A percentile compares a stretch with the other conserved stretches of the same genome.
phyloP scores from a whole-genome alignment of 768 basidiomycete genomes.

The Termitomyces sp. region DNA sequence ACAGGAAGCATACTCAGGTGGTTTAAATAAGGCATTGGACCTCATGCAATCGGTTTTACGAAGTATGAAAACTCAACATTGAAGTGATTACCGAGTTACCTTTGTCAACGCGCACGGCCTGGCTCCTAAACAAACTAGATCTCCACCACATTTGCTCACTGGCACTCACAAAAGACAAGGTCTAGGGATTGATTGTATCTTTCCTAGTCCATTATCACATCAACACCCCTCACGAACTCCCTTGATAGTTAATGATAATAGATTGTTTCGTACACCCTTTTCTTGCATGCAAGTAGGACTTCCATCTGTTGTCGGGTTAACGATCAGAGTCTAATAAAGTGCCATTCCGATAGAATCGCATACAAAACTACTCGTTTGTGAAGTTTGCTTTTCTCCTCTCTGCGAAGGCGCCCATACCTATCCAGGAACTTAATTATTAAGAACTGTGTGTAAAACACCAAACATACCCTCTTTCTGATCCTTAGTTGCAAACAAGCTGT shows the following conservation, averaged over 20 bases:
- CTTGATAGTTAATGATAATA: background rate
- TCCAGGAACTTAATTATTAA: background rate
- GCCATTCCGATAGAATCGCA: background rate
- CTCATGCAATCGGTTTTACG: background rate
- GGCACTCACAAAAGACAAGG: background rate
- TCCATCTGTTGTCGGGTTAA: background rate
- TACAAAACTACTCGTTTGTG: slow-evolving; percentile 36
- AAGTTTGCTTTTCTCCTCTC: slow-evolving; percentile 90
- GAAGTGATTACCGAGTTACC: slow-evolving; percentile 4
- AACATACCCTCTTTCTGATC: slow-evolving; percentile 91
- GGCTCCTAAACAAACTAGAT: background rate
- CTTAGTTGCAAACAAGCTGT: slow-evolving; percentile 85
- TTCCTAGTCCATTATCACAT: background rate
- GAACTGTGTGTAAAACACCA: background rate
- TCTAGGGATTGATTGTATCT: background rate
- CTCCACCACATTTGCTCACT: background rate
- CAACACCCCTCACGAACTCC: background rate
- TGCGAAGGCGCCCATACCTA: slow-evolving; percentile 92
- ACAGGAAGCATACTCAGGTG: slow-evolving; percentile 35
- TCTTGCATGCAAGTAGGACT: background rate
- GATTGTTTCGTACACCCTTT: background rate
- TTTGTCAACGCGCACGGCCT: too few species aligned
- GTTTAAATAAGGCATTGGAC: slow-evolving; percentile 21
- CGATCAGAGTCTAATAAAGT: background rate
- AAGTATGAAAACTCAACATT: background rate